phyloP scores from a whole-genome alignment of 495 filamentous ascomycete genomes.

The Aspergillus avenaceus region DNA sequence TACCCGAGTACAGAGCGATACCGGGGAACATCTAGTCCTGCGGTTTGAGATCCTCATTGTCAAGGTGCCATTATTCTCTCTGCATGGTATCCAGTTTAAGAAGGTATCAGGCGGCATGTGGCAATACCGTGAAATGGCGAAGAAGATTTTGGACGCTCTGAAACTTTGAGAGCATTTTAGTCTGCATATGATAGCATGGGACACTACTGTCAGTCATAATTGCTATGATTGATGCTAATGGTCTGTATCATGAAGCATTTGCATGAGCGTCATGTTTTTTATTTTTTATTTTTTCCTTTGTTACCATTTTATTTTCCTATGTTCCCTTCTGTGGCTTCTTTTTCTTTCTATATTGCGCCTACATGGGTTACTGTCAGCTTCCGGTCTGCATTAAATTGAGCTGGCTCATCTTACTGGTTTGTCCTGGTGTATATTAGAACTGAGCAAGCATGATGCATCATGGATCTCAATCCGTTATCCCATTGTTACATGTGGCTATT shows the following conservation, averaged over 20 bases:
- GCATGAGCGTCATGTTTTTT: conserved; percentile 26
- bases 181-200: conserved; percentile 1
- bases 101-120: conserved; percentile 91
- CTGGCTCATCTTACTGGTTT: conserved; percentile 22
- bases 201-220: neutral
- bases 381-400: conserved; percentile 21
- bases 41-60: conserved; percentile 97
- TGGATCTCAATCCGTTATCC: conserved; percentile 11
- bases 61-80: conserved; percentile 87
- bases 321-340: conserved; percentile 14
- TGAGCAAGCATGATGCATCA: conserved; percentile 15
- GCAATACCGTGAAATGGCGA: conserved; percentile 98
- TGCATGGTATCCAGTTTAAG: conserved; percentile 99
- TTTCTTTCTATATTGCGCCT: conserved; percentile 10
- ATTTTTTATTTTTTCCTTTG: conserved; percentile 11
- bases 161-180: conserved; percentile 52
- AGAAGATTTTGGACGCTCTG: conserved; percentile 86
- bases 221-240: neutral
- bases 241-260: conserved; percentile 27
- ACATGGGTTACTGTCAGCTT: conserved; percentile 11
- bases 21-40: conserved; percentile 73
- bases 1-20: conserved; percentile 80
- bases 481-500: conserved; percentile 6
- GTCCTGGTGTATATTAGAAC: conserved; percentile 31
- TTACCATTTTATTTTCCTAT: conserved; percentile 11